A percentile compares a stretch with the other conserved stretches of the same genome.
Evolutionary conservation across 2,329 filamentous ascomycete genomes (phyloP).

Genomic region (Colletotrichum sp.): DNA sequence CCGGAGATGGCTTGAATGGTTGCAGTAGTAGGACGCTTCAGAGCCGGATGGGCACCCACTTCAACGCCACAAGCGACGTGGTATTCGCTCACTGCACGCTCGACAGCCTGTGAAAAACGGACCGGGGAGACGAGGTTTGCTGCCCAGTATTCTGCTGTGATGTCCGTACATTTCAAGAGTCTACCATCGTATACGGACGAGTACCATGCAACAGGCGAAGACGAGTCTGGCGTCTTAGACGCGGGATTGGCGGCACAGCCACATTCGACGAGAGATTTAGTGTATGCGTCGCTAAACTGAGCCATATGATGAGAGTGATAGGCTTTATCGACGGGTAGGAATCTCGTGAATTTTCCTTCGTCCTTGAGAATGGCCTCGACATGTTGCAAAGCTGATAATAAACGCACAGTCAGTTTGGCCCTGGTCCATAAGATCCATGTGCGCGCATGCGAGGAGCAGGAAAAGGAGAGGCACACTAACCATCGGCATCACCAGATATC

Average conservation of each 20-base stretch:
- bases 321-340: constrained; percentile 10
- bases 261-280: background rate
- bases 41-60: constrained; percentile 40
- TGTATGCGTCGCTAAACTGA: background rate
- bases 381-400: background rate
- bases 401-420: background rate
- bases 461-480: background rate
- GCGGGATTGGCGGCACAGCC: background rate
- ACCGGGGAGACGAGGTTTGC: constrained; percentile 32
- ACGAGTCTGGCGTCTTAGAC: background rate
- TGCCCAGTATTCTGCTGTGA: constrained; percentile 38
- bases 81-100: constrained; percentile 13
- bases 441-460: background rate
- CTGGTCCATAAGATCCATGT: background rate
- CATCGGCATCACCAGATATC: constrained; percentile 30
- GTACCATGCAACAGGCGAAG: background rate
- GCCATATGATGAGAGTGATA: constrained; percentile 35
- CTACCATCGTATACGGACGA: background rate
- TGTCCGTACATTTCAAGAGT: constrained; percentile 25
- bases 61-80: constrained; percentile 25
- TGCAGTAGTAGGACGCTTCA: constrained; percentile 36
- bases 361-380: background rate
- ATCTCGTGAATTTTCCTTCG: background rate
- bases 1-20: constrained; percentile 30
- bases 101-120: constrained; percentile 25